Evolutionary conservation across 2,329 filamentous ascomycete genomes (phyloP).

Genomic region (Camptophora hylomeconis): DNA sequence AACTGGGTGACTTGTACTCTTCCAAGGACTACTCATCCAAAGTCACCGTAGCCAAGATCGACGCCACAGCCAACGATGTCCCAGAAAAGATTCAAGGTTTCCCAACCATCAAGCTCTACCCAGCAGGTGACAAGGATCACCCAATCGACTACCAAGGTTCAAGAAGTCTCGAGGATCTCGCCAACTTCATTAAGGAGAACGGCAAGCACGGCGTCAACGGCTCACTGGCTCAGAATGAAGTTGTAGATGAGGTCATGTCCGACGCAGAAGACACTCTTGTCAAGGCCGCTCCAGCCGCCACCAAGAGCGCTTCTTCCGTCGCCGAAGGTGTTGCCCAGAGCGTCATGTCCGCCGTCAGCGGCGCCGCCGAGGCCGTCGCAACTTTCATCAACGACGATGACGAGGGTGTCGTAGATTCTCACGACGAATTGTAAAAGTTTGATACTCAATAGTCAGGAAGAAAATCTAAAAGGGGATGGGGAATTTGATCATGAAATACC

Average conservation of each 20-base stretch:
- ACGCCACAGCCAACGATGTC: conserved; percentile 90
- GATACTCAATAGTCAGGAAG: too few relatives aligned
- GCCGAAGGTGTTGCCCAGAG: conserved; percentile 53
- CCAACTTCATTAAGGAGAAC: conserved; percentile 86
- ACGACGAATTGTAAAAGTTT: conserved; percentile 10
- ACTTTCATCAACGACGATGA: conserved; percentile 9
- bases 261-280: conserved; percentile 17
- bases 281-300: conserved; percentile 18
- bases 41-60: conserved; percentile 73
- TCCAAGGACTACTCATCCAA: conserved; percentile 39
- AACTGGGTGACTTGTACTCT: conserved; percentile 45
- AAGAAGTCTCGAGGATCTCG: conserved; percentile 82
- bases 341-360: conserved; percentile 50
- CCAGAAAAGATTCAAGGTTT: conserved; percentile 95
- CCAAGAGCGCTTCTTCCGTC: conserved; percentile 6
- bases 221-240: conserved; percentile 31
- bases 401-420: conserved; percentile 10
- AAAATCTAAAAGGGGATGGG: too few relatives aligned
- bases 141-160: conserved; percentile 79
- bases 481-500: too few relatives aligned
- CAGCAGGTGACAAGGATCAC: conserved; percentile 72
- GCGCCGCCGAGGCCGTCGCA: conserved; percentile 46
- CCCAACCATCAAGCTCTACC: conserved; percentile 98
- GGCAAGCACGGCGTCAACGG: conserved; percentile 73
- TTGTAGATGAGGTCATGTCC: conserved; percentile 36